phyloP scores from a whole-genome alignment of 2,329 filamentous ascomycete species.

The Diaporthe humulicola region DNA sequence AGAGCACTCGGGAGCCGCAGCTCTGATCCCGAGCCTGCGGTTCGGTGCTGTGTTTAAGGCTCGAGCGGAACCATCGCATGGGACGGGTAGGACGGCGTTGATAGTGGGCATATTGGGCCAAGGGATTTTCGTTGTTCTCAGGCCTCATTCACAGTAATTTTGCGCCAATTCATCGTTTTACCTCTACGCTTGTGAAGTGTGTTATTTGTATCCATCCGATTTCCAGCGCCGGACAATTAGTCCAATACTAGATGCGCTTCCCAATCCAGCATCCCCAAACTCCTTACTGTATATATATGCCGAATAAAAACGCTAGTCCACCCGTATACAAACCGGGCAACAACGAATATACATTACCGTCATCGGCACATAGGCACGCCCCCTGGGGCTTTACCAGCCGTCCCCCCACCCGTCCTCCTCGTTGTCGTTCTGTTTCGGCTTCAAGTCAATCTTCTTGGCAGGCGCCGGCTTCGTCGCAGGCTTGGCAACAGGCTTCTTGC shows the following conservation, averaged over 20 bases:
- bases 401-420: slow-evolving; percentile 74
- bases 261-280: slow-evolving; percentile 24
- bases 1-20: neutral
- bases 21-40: neutral
- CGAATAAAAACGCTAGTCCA: slow-evolving; percentile 8
- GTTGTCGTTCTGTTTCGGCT: slow-evolving; percentile 70
- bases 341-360: slow-evolving; percentile 32
- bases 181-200: neutral
- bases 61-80: neutral
- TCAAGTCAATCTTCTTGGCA: slow-evolving; percentile 78
- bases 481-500: slow-evolving; percentile 60
- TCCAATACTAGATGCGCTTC: neutral
- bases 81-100: slow-evolving; percentile 17
- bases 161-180: slow-evolving; percentile 3
- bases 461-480: slow-evolving; percentile 58
- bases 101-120: slow-evolving; percentile 13
- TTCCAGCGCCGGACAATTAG: neutral
- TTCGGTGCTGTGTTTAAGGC: neutral
- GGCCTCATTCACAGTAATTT: neutral
- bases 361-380: neutral
- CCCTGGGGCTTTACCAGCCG: slow-evolving; percentile 63
- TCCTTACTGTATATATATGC: slow-evolving; percentile 30
- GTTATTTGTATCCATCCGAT: slow-evolving; percentile 11
- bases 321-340: slow-evolving; percentile 1
- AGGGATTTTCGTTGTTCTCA: neutral